Evolutionary conservation across 1,284 basidiomycete species (phyloP).

Genomic region (Cerioporus squamosus): DNA sequence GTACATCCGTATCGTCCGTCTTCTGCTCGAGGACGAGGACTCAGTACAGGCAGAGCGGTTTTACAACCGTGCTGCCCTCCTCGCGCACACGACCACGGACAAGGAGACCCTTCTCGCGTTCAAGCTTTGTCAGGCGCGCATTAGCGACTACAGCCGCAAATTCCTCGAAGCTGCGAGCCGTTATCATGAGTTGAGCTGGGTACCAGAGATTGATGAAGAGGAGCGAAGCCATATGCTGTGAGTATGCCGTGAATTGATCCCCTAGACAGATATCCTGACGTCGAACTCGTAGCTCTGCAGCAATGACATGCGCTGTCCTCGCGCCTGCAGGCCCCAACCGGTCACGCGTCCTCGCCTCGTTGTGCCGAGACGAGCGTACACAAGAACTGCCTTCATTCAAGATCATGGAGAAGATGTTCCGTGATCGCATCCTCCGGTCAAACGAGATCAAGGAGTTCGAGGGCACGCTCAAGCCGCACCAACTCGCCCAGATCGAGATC

Average conservation of each 20-base stretch:
- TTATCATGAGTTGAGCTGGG: slow-evolving; percentile 94
- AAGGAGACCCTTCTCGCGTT: slow-evolving; percentile 80
- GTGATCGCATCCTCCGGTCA: slow-evolving; percentile 93
- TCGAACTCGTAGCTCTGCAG: slow-evolving; percentile 69
- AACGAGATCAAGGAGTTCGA: slow-evolving; percentile 92
- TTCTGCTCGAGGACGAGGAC: slow-evolving; percentile 95
- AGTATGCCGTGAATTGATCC: slow-evolving; percentile 32
- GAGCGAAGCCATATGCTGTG: slow-evolving; percentile 88
- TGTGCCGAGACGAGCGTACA: slow-evolving; percentile 94
- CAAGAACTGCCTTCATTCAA: slow-evolving; percentile 80
- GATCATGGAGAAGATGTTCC: slow-evolving; percentile 96
- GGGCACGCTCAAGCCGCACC: slow-evolving; percentile 86
- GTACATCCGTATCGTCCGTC: slow-evolving; percentile 92
- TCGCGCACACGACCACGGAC: slow-evolving; percentile 80
- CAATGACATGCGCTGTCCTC: slow-evolving; percentile 95
- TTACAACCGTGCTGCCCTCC: slow-evolving; percentile 93
- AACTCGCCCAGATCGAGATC: slow-evolving; percentile 87
- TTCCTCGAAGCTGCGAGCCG: slow-evolving; percentile 95
- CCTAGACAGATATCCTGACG: background rate
- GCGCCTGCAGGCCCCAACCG: slow-evolving; percentile 97
- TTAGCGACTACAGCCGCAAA: slow-evolving; percentile 89
- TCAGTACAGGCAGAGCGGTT: slow-evolving; percentile 94
- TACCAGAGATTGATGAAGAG: slow-evolving; percentile 87
- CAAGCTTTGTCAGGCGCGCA: slow-evolving; percentile 90
- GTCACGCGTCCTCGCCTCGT: slow-evolving; percentile 87